These are phyloP conservation scores for Yamadazyma atmosphaerica DNA, from an alignment of 1,139 yeast species.

Conservation along the genomic window DNA sequence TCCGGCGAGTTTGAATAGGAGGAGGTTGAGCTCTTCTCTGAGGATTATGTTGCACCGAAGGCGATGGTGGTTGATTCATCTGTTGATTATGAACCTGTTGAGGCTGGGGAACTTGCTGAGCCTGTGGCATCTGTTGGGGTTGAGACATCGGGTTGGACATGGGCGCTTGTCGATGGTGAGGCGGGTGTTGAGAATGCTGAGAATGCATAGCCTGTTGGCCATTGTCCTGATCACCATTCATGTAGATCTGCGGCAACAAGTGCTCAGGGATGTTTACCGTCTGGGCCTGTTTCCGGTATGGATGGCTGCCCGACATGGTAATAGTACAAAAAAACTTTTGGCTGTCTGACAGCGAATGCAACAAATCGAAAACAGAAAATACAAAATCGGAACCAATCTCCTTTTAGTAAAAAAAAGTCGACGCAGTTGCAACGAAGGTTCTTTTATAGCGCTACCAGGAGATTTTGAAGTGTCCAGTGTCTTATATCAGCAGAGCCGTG, in stretches of 20 bases:
- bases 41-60: slow-evolving; percentile 5
- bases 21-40: slow-evolving; percentile 4
- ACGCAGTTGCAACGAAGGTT: too few species aligned
- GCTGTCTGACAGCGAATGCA: too few species aligned
- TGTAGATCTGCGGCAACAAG: slow-evolving; percentile 34
- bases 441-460: too few species aligned
- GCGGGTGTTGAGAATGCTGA: not conserved
- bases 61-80: too few species aligned
- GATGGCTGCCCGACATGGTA: slow-evolving; percentile 12
- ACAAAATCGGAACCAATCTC: not conserved
- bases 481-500: too few species aligned
- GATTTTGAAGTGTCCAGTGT: too few species aligned
- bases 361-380: not conserved
- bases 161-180: not conserved
- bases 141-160: too few species aligned
- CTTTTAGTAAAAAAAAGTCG: too few species aligned
- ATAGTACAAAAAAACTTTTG: too few species aligned
- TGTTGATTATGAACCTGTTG: not conserved
- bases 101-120: not conserved
- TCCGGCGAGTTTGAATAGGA: slow-evolving; percentile 1
- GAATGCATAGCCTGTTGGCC: not conserved
- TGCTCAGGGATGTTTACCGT: slow-evolving; percentile 31
- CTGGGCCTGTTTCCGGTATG: slow-evolving; percentile 12
- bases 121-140: not conserved
- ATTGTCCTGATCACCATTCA: slow-evolving; percentile 7